Percentiles rank a stretch among this genome's conserved stretches.
phyloP scores from a whole-genome alignment of 1,139 yeast species.

The Candida sanyaensis region DNA sequence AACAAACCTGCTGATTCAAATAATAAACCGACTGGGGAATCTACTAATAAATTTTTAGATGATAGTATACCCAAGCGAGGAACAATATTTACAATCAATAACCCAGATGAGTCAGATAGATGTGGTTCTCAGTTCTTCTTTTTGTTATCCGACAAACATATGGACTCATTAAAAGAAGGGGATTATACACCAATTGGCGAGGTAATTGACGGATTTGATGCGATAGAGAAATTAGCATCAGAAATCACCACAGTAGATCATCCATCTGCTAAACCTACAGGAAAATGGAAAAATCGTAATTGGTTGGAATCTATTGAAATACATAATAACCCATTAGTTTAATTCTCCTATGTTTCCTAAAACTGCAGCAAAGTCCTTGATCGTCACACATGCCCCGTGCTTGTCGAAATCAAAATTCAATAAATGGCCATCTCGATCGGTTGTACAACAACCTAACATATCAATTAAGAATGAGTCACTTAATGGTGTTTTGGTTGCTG shows the following conservation, averaged over 20 bases:
- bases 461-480: slow-evolving; percentile 43
- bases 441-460: slow-evolving; percentile 42
- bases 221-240: slow-evolving; percentile 14
- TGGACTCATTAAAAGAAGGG: slow-evolving; percentile 6
- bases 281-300: slow-evolving; percentile 20
- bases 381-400: slow-evolving; percentile 30
- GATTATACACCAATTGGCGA: slow-evolving; percentile 21
- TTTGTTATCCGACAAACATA: slow-evolving; percentile 17
- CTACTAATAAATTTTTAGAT: background rate
- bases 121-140: slow-evolving; percentile 26
- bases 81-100: slow-evolving; percentile 19
- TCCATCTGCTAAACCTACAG: slow-evolving; percentile 20
- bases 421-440: slow-evolving; percentile 30
- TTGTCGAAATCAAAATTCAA: slow-evolving; percentile 32
- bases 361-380: slow-evolving; percentile 48
- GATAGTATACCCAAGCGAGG: slow-evolving; percentile 15
- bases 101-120: slow-evolving; percentile 9
- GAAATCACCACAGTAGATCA: slow-evolving; percentile 16
- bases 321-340: slow-evolving; percentile 17
- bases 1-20: slow-evolving; percentile 13
- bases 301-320: slow-evolving; percentile 23
- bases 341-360: slow-evolving; percentile 43
- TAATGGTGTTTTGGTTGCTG: slow-evolving; percentile 18
- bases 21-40: background rate
- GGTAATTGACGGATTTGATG: slow-evolving; percentile 22